Conservation (phyloP, 441 rosid genomes). For the Croton laevigatus region DNA sequence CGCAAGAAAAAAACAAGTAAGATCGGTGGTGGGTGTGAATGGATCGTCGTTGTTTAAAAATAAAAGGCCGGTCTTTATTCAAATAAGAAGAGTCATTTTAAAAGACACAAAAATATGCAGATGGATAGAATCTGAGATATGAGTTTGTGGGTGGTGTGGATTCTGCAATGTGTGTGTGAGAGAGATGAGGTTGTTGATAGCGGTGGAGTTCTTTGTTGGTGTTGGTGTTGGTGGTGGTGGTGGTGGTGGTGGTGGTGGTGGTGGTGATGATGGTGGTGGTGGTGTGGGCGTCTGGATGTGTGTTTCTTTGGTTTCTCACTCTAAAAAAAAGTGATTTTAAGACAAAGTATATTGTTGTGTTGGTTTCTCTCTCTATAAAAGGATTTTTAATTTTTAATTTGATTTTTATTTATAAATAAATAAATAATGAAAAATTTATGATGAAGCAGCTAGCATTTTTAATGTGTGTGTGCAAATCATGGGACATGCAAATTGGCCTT, state of each 20-base stretch:
- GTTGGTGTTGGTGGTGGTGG: background rate
- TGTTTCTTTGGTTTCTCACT: conserved; percentile 15
- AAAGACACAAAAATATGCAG: background rate
- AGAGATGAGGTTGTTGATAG: conserved; percentile 12
- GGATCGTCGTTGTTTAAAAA: conserved; percentile 22
- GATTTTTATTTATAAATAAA: too few relatives aligned
- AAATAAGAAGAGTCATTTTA: background rate
- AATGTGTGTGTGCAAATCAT: conserved; percentile 9
- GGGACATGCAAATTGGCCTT: conserved; percentile 29
- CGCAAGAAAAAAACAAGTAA: conserved; percentile 17
- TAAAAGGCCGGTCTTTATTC: background rate
- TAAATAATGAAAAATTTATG: too few relatives aligned
- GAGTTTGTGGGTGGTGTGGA: background rate
- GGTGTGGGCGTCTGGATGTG: conserved; percentile 1
- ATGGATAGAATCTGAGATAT: background rate
- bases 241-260: conserved; percentile 11
- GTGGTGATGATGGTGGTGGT: background rate
- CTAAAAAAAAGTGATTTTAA: background rate
- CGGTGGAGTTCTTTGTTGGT: conserved; percentile 3
- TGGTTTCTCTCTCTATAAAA: conserved; percentile 11
- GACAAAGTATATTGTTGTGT: background rate
- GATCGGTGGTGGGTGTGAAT: conserved; percentile 15
- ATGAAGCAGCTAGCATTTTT: background rate
- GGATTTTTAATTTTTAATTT: too few relatives aligned
- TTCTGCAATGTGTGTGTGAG: conserved; percentile 10